phyloP scores from a whole-genome alignment of 2,329 filamentous ascomycete genomes.

The Trichophyton equinum region DNA sequence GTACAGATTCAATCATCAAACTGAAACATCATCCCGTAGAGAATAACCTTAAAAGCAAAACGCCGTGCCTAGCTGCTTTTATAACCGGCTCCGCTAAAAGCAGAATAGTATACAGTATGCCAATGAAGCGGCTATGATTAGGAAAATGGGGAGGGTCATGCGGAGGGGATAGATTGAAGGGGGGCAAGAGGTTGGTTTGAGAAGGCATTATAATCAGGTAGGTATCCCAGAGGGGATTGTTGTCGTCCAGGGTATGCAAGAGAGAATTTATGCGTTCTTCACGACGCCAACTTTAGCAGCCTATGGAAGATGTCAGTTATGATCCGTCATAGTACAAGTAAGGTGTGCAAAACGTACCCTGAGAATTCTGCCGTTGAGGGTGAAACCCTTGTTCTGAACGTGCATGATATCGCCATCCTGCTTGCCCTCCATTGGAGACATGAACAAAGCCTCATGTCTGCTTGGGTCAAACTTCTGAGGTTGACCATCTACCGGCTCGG shows the following conservation, averaged over 20 bases:
- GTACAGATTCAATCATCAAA: not conserved
- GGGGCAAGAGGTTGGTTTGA: not conserved
- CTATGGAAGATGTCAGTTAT: slow-evolving; percentile 19
- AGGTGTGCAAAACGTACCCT: slow-evolving; percentile 38
- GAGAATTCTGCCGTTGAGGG: slow-evolving; percentile 77
- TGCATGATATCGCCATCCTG: slow-evolving; percentile 83
- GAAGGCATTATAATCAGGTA: not conserved
- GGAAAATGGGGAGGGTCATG: not conserved
- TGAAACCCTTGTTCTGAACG: slow-evolving; percentile 92
- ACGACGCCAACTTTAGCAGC: slow-evolving; percentile 94
- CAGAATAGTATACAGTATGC: slow-evolving; percentile 9
- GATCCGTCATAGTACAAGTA: not conserved
- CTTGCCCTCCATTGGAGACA: slow-evolving; percentile 75
- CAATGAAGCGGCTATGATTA: not conserved
- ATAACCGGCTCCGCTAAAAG: slow-evolving; percentile 6
- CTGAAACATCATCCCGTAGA: not conserved
- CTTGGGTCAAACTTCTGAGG: slow-evolving; percentile 91
- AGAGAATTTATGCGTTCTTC: slow-evolving; percentile 50
- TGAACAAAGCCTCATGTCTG: slow-evolving; percentile 91
- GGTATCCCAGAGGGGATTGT: not conserved
- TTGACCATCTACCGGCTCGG: slow-evolving; percentile 34
- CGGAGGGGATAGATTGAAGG: not conserved
- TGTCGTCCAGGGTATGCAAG: not conserved
- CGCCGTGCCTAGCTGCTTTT: slow-evolving; percentile 10
- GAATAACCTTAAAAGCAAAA: slow-evolving; percentile 7